Base-by-base conservation (phyloP, 2,329 filamentous ascomycete species). In the Pseudocercospora pini-densiflorae region DNA sequence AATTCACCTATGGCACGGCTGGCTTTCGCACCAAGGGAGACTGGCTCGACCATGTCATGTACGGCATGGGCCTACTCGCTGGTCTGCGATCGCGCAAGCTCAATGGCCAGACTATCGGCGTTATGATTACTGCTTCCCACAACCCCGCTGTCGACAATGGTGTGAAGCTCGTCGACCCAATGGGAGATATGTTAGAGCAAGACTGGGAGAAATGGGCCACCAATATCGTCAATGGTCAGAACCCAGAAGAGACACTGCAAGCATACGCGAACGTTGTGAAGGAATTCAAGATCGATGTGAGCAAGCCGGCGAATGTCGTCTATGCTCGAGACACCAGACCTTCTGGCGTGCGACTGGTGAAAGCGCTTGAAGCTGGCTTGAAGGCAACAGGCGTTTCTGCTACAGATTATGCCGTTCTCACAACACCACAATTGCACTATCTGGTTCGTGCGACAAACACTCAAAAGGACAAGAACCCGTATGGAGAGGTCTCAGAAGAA, bases 391-490 rank as follows among this genome's bases (percentile, higher is more conserved):
- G 87, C 63, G 88, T 90, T 62, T 88, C 92, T 67, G 90, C 88
- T 77, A 88, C 88, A 76, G 94, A 98, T 83, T 94, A 90, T 83
- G 95, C 94, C 81, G 90, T 94, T 77, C 85, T 97, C 75, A 98
- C 95, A 12, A 99, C 95, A 3, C 95, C 95, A n/a, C 95, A 98
- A 82, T 87, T 99, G 65, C 95, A 99, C 83, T 99, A 99, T 81
- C 86, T 98, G 70, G 94, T 94, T 33, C 92, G 95, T 71, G 97
- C 94, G 80, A 88, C 93, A 81, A 99, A 99, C 82, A 98, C 94
- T 0, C 87, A 95, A 74, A 92, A 91, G 68, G 96, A 92, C 1
- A 90, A 91, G 63, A 90, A 93, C 73, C 88, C 93, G 19, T 99
- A 98, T 77, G 95, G 95, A 64, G 89, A 93, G 77, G 88, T 93